Evolutionary conservation across 2,329 filamentous ascomycete species (phyloP).

Genomic region (Akanthomyces dipterigenus): DNA sequence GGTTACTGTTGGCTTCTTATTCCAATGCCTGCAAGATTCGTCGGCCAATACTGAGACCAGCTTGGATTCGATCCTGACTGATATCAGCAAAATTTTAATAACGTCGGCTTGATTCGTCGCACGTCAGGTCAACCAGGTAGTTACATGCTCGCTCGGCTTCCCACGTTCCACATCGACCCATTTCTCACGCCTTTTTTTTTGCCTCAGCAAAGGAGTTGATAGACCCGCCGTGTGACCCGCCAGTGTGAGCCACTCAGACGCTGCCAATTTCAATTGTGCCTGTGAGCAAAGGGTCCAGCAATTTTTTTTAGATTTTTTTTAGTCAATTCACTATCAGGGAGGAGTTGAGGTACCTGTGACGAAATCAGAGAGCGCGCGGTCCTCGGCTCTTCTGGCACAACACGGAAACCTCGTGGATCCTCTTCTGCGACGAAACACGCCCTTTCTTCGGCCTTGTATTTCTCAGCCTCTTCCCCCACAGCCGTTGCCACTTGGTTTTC

Average conservation of each 20-base stretch:
- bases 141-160: neutral
- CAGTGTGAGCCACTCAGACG: neutral
- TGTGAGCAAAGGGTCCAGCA: neutral
- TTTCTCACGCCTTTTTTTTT: constrained; percentile 4
- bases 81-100: neutral
- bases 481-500: neutral
- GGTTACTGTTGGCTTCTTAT: too few species aligned
- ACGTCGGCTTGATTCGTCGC: neutral
- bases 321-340: too few species aligned
- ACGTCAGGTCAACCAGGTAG: neutral
- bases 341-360: neutral
- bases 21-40: too few species aligned
- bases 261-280: constrained; percentile 6
- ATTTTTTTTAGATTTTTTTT: neutral
- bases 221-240: neutral
- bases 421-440: neutral
- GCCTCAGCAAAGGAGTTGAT: neutral
- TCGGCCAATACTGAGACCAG: too few species aligned
- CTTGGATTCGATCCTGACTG: too few species aligned
- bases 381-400: constrained; percentile 3
- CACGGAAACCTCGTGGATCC: neutral
- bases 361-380: neutral
- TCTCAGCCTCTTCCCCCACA: constrained; percentile 9
- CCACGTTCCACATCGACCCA: constrained; percentile 10
- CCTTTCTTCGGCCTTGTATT: constrained; percentile 27